Evolutionary conservation across 805 yeast species (phyloP), one percentile per base, ranked within the genome.

Genomic region (Starmerella davenportii): DNA sequence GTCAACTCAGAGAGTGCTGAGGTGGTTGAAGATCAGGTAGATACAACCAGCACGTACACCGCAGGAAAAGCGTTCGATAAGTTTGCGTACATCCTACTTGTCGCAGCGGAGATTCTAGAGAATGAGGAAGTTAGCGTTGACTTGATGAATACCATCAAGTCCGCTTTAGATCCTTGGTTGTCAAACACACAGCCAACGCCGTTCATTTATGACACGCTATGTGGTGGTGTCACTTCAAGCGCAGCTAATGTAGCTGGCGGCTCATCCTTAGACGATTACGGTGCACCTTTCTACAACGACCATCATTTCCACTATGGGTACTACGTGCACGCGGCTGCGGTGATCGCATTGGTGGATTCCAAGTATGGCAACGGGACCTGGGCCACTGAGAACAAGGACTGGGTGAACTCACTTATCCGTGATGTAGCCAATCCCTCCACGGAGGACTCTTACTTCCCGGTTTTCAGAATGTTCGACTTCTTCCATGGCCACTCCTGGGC

Each of bases 271-370:
- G 70, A 70, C 21, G 94, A 84, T 58, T 81, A 63, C 55, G 93
- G 92, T 33, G 68, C 76, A 51, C 70, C 78, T 15, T 77, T 69
- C 55, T 80, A 79, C 59, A 79, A 80, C 49, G 92, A 81, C 50
- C 93, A 81, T 51, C 90, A 80, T 54, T 81, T 79, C 69, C 92
- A 81, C 55, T 81, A 78, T 51, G 90, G 90, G 7, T 80, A 79
- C 56, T 75, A 72, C 46, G 66, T 80, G 32, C 87, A 79, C 55
- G 79, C 92, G 1, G 92, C 92, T 5, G 84, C 93, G 1, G 62
- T 78, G 15, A 69, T 79, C 36, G 85, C 76, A 14, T 54, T 69
- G 36, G 70, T 76, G 15, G 92, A 80, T 52, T 38, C 47, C 7
- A 53, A 58, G 24, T 51, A 51, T 15, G 77, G 76, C 3, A 73